Evolutionary conservation across 2,329 filamentous ascomycete species (phyloP).

Genomic region (Diaporthe sp.): DNA sequence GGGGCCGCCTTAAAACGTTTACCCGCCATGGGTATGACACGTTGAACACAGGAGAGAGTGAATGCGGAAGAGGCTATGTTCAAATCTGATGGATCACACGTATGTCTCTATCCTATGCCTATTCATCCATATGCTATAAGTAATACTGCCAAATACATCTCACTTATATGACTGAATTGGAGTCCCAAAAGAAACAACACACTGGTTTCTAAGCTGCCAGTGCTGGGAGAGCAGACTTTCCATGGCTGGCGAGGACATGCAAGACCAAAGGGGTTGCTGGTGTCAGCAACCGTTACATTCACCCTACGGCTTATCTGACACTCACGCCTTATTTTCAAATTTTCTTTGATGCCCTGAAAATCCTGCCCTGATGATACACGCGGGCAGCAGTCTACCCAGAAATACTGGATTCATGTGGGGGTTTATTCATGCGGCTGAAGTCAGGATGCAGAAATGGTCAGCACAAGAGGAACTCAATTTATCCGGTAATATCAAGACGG

Average conservation of each 20-base stretch:
- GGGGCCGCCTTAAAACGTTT: background rate
- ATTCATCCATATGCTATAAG: background rate
- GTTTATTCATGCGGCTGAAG: background rate
- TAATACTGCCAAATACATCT: too few species aligned
- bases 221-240: too few species aligned
- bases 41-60: background rate
- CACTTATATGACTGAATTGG: too few species aligned
- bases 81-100: background rate
- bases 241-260: background rate
- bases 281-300: background rate
- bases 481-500: background rate
- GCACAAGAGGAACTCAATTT: background rate
- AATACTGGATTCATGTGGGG: background rate
- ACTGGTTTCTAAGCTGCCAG: background rate
- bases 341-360: background rate
- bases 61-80: background rate
- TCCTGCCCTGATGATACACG: background rate
- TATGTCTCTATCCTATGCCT: background rate
- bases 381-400: background rate
- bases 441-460: background rate
- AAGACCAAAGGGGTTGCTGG: background rate
- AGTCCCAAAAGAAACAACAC: background rate
- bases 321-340: background rate
- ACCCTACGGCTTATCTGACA: background rate
- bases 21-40: background rate